These are phyloP conservation scores for Sanghuangporus sanghuang DNA, from an alignment of 1,284 basidiomycete genomes.

Conservation along the genomic window DNA sequence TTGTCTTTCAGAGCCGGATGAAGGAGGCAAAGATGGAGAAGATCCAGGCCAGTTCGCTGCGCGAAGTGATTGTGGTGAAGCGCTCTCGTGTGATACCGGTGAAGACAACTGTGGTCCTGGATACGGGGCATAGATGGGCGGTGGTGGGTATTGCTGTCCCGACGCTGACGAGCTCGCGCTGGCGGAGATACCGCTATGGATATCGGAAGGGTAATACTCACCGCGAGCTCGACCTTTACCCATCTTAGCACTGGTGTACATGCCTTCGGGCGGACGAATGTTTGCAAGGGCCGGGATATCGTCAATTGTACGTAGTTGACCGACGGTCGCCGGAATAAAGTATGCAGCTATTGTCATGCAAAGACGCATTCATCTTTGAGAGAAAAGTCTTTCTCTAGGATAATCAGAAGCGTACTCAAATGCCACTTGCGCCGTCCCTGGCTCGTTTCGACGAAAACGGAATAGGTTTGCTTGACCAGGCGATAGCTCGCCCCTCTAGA, in stretches of 20 bases:
- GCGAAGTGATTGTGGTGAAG: slow-evolving; percentile 7
- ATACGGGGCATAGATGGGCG: slow-evolving; percentile 21
- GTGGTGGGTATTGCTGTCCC: slow-evolving; percentile 26
- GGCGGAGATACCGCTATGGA: slow-evolving; percentile 24
- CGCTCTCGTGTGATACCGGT: slow-evolving; percentile 13
- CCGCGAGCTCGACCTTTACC: slow-evolving; percentile 39
- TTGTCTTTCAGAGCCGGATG: slow-evolving; percentile 1
- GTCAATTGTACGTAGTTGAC: slow-evolving; percentile 52
- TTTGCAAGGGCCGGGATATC: slow-evolving; percentile 48
- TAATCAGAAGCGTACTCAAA: slow-evolving; percentile 46
- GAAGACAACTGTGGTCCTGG: slow-evolving; percentile 13
- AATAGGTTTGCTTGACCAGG: slow-evolving; percentile 76
- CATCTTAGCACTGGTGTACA: slow-evolving; percentile 59
- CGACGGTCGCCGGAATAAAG: slow-evolving; percentile 56
- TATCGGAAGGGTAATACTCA: slow-evolving; percentile 31
- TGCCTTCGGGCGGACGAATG: slow-evolving; percentile 51
- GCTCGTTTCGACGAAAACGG: slow-evolving; percentile 60
- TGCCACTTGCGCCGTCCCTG: slow-evolving; percentile 72
- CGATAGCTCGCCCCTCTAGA: slow-evolving; percentile 35
- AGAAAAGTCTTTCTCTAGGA: neutral
- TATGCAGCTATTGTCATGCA: slow-evolving; percentile 51
- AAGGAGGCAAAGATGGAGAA: neutral
- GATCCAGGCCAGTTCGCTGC: neutral
- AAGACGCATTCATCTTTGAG: slow-evolving; percentile 4
- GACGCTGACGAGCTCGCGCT: slow-evolving; percentile 19